Conservation (phyloP, 2,329 filamentous ascomycete genomes). For the Aureobasidium sp. region DNA sequence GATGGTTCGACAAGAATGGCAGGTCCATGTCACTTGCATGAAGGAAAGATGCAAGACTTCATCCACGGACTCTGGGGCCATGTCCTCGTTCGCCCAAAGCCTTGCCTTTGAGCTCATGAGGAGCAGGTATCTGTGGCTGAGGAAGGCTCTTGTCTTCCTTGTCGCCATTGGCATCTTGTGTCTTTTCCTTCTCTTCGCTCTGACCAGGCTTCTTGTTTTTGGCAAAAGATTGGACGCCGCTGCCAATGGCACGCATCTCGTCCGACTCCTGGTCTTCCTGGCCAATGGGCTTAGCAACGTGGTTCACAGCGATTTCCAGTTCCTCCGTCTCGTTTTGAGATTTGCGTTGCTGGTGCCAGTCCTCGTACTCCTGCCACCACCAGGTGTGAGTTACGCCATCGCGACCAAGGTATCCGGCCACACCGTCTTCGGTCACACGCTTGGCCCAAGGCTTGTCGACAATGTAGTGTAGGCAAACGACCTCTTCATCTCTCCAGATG, state of each 20-base stretch:
- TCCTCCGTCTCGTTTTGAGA: constrained; percentile 34
- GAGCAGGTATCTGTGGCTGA: constrained; percentile 1
- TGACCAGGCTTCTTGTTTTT: constrained; percentile 21
- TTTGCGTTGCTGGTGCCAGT: constrained; percentile 33
- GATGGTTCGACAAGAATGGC: neutral
- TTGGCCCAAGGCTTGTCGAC: constrained; percentile 51
- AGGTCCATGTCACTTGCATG: neutral
- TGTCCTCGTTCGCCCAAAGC: constrained; percentile 17
- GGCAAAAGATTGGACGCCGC: constrained; percentile 25
- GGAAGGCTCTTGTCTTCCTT: neutral
- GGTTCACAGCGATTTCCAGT: constrained; percentile 19
- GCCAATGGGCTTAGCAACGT: constrained; percentile 20
- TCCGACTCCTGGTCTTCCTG: constrained; percentile 21
- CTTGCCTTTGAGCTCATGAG: constrained; percentile 10
- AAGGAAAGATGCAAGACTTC: neutral
- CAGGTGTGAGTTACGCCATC: constrained; percentile 47
- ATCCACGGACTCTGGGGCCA: constrained; percentile 16
- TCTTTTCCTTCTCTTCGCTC: constrained; percentile 17
- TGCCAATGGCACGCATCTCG: constrained; percentile 27
- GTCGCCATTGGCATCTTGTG: neutral
- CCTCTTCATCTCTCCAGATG: constrained; percentile 45
- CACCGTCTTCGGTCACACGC: constrained; percentile 35
- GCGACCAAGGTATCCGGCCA: constrained; percentile 43
- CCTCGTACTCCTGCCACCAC: constrained; percentile 46
- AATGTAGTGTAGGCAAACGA: constrained; percentile 47